phyloP scores from a whole-genome alignment of 768 basidiomycete species.

The Amanita rimosa region DNA sequence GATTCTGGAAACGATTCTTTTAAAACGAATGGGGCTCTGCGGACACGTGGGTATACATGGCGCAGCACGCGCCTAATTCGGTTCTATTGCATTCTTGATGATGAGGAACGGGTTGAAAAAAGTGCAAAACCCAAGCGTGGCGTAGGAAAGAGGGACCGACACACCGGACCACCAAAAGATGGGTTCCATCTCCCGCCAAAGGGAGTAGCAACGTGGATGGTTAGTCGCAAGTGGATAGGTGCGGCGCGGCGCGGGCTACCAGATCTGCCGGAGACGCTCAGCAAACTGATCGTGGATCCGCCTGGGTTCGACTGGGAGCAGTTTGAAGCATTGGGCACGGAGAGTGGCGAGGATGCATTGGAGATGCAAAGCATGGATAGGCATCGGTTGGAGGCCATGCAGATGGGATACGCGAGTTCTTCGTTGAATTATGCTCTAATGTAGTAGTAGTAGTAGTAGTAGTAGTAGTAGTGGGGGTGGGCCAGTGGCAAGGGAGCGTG shows the following conservation, averaged over 20 bases:
- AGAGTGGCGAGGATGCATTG: slow-evolving; percentile 31
- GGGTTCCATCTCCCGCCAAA: slow-evolving; percentile 47
- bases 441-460: slow-evolving; percentile 4
- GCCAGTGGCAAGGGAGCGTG: too few relatives aligned
- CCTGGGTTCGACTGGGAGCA: slow-evolving; percentile 38
- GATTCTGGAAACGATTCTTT: slow-evolving; percentile 23
- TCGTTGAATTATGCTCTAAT: slow-evolving; percentile 25
- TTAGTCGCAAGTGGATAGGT: slow-evolving; percentile 55
- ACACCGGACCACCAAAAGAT: slow-evolving; percentile 43
- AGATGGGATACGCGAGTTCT: slow-evolving; percentile 15
- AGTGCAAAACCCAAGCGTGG: slow-evolving; percentile 44
- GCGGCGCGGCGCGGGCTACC: slow-evolving; percentile 28
- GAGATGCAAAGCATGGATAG: slow-evolving; percentile 10
- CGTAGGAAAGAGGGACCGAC: slow-evolving; percentile 42
- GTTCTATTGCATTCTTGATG: slow-evolving; percentile 53
- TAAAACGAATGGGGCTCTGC: slow-evolving; percentile 27
- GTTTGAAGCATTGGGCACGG: slow-evolving; percentile 42
- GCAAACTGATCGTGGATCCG: slow-evolving; percentile 33
- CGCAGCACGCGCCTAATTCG: slow-evolving; percentile 51
- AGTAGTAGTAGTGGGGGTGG: too few relatives aligned
- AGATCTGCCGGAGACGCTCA: slow-evolving; percentile 33
- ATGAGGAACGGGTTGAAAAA: slow-evolving; percentile 36
- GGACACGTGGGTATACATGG: slow-evolving; percentile 53
- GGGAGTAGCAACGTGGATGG: slow-evolving; percentile 64
- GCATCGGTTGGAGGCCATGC: slow-evolving; percentile 8